Evolutionary conservation across 805 yeast species (phyloP).

Genomic region (Starmerella kuoi): DNA sequence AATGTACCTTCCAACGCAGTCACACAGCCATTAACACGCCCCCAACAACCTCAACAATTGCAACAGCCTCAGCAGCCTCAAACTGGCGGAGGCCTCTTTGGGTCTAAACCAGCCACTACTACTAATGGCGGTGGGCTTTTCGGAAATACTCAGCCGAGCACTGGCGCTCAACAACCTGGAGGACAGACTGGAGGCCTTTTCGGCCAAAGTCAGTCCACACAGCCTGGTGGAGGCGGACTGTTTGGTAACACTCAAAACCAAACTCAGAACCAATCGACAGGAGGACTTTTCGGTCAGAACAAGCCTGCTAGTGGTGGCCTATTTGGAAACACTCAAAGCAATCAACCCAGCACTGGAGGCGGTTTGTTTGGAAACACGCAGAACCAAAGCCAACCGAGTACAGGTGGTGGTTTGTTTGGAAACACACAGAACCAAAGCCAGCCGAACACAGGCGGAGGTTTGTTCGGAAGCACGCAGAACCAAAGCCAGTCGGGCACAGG

Average conservation of each 20-base stretch:
- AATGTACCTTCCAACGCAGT: constrained; percentile 8
- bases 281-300: neutral
- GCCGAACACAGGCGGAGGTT: neutral
- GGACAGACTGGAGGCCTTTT: constrained; percentile 5
- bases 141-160: constrained; percentile 2
- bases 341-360: neutral
- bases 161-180: neutral
- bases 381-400: neutral
- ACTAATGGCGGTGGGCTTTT: constrained; percentile 4
- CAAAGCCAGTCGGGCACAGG: constrained; percentile 1
- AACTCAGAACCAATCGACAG: neutral
- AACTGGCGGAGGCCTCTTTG: neutral
- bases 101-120: neutral
- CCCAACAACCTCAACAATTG: constrained; percentile 1
- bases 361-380: constrained; percentile 5
- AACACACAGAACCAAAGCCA: neutral
- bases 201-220: constrained; percentile 2
- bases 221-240: neutral
- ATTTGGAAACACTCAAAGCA: constrained; percentile 3
- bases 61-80: constrained; percentile 1
- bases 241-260: neutral
- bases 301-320: constrained; percentile 6
- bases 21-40: neutral
- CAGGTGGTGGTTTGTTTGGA: neutral
- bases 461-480: constrained; percentile 3